These are phyloP conservation scores for Stylosanthes scabra DNA, from an alignment of 331 rosid species.

Conservation along the genomic window DNA sequence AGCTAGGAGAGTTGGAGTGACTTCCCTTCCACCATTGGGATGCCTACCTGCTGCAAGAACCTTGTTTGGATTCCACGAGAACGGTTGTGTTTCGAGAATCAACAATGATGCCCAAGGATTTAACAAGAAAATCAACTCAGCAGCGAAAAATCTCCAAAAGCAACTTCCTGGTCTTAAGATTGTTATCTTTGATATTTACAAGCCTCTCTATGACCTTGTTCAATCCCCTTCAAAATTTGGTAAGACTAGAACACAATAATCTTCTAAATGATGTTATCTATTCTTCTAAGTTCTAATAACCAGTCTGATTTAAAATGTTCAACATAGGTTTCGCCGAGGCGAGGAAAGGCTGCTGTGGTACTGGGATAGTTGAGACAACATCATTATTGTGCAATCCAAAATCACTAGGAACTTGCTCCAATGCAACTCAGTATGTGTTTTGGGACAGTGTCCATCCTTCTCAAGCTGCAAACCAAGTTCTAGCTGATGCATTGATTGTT, in stretches of 20 bases:
- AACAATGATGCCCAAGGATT: conserved; percentile 72
- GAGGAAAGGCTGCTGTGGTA: conserved; percentile 80
- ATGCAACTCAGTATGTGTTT: conserved; percentile 72
- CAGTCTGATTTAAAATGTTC: conserved; percentile 25
- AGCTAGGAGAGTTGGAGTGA: conserved; percentile 84
- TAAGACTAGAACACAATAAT: conserved; percentile 27
- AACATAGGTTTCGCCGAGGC: conserved; percentile 59
- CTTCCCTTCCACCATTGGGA: conserved; percentile 88
- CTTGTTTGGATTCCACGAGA: conserved; percentile 57
- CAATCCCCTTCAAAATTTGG: conserved; percentile 67
- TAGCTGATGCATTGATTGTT: conserved; percentile 62
- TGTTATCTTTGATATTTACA: conserved; percentile 73
- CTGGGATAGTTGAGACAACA: conserved; percentile 60
- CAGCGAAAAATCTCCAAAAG: conserved; percentile 69
- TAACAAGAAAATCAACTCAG: conserved; percentile 63
- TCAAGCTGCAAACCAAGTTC: conserved; percentile 64
- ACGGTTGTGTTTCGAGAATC: conserved; percentile 66
- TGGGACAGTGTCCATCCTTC: conserved; percentile 81
- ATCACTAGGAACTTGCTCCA: conserved; percentile 64
- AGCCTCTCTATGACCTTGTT: conserved; percentile 60
- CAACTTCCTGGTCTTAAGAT: conserved; percentile 71
- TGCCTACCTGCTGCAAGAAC: conserved; percentile 77
- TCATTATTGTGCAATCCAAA: conserved; percentile 66
- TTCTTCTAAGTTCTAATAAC: neutral
- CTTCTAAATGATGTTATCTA: neutral